phyloP scores from a whole-genome alignment of 768 basidiomycete species.

The Serpula lacrymans region DNA sequence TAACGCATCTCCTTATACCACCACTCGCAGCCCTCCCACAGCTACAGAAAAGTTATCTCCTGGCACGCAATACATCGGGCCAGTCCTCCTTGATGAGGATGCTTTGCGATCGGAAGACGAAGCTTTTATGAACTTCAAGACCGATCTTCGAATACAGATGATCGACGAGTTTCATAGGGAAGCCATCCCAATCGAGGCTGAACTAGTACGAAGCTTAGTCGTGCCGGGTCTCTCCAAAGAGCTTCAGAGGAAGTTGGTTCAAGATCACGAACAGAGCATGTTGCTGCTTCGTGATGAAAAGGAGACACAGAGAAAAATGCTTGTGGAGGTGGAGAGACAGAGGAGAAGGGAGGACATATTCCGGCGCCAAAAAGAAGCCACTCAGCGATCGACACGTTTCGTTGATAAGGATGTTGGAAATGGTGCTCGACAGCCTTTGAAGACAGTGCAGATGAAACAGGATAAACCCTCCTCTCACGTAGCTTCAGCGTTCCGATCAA shows the following conservation, averaged over 20 bases:
- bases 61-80: slow-evolving; percentile 31
- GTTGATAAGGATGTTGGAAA: slow-evolving; percentile 12
- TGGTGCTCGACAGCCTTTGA: slow-evolving; percentile 9
- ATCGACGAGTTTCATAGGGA: slow-evolving; percentile 29
- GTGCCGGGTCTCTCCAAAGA: slow-evolving; percentile 25
- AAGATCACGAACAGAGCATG: slow-evolving; percentile 30
- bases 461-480: slow-evolving; percentile 7
- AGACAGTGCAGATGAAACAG: slow-evolving; percentile 10
- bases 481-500: slow-evolving; percentile 9
- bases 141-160: slow-evolving; percentile 31
- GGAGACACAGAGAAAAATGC: slow-evolving; percentile 27
- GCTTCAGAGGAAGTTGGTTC: slow-evolving; percentile 23
- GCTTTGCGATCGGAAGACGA: slow-evolving; percentile 31
- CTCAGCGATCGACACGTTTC: slow-evolving; percentile 15
- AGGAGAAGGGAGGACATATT: slow-evolving; percentile 18
- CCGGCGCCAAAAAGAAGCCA: slow-evolving; percentile 11
- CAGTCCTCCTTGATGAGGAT: slow-evolving; percentile 24
- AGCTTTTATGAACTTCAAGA: slow-evolving; percentile 16
- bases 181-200: slow-evolving; percentile 27
- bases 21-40: slow-evolving; percentile 23
- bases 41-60: slow-evolving; percentile 16
- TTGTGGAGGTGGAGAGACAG: slow-evolving; percentile 26
- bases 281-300: slow-evolving; percentile 30
- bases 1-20: slow-evolving; percentile 17
- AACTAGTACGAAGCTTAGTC: slow-evolving; percentile 24